Evolutionary conservation across 257 asterid genomes (phyloP).

Genomic region (Verbena officinalis): DNA sequence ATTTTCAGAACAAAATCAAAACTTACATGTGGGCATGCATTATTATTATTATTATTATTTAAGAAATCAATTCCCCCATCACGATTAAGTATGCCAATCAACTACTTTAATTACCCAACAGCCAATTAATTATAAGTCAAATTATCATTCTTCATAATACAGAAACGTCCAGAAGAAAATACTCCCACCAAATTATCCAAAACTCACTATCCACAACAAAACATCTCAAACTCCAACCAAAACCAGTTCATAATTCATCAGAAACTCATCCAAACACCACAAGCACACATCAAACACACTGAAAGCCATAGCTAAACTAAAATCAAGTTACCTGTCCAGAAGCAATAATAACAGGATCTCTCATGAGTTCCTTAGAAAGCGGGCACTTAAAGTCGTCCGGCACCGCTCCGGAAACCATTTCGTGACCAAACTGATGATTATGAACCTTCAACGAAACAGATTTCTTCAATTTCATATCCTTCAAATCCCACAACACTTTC

Average conservation of each 20-base stretch:
- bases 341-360: constrained; percentile 82
- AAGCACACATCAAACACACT: not conserved
- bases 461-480: constrained; percentile 51
- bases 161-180: not conserved
- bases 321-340: constrained; percentile 73
- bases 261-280: not conserved
- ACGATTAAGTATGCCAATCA: not conserved
- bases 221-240: not conserved
- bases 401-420: constrained; percentile 28
- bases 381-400: constrained; percentile 86
- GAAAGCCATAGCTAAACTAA: not conserved
- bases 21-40: not conserved
- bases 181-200: not conserved
- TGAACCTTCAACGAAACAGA: constrained; percentile 28
- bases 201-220: not conserved
- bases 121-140: not conserved
- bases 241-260: constrained; percentile 8
- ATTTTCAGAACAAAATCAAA: not conserved
- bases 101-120: not conserved
- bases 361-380: constrained; percentile 72
- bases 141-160: not conserved
- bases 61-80: constrained; percentile 3
- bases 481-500: constrained; percentile 44
- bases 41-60: too few species aligned
- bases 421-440: constrained; percentile 2